Evolutionary conservation across 179 eudicot genomes (phyloP), one percentile per base, ranked within the genome.

Genomic region (Beta macrorhiza): DNA sequence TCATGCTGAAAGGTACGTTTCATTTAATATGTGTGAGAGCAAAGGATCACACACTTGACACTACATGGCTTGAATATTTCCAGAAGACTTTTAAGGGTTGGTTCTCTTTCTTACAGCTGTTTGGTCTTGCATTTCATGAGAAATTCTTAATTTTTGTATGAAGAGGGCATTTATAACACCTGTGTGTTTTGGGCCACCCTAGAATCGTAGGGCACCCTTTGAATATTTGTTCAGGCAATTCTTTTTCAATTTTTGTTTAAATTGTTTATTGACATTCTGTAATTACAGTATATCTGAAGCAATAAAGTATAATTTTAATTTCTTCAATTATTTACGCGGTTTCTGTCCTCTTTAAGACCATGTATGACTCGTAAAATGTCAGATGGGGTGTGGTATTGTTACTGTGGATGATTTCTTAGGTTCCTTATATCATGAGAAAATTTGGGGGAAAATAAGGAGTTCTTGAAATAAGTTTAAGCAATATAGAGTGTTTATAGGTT

Each of bases 151-250:
- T 49, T 79, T 69, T 79, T 82, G 82, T 79, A 71, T 83, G 64
- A 75, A 76, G 64, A 62, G 32, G 80, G 73, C 70, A 76, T 79
- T 85, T 76, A 71, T 56, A 79, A 64, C 83, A 29, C 83, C 76
- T 75, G 57, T 79, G 76, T 76, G 62, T 12, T 74, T 57, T 76
- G 81, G 85, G 79, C 83, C 83, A 82, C 79, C 80, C 51, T 85
- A 68, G 49, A 69, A 81, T 67, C 12, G 58, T 78, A 82, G 73
- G 84, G 84, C 82, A 78, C 64, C 79, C 62, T 78, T 82, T 32
- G 49, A 20, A 65, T 45, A 80, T 45, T 65, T 81, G 51, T 80
- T 78, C 22, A 65, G 56, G 44, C 74, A 25, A 78, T 85, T 78
- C 75, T 82, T 85, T 85, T 79, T 76, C 68, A 70, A 52, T 53